Conservation (phyloP, 2,329 filamentous ascomycete genomes). For the Aspergillus fischeri region DNA sequence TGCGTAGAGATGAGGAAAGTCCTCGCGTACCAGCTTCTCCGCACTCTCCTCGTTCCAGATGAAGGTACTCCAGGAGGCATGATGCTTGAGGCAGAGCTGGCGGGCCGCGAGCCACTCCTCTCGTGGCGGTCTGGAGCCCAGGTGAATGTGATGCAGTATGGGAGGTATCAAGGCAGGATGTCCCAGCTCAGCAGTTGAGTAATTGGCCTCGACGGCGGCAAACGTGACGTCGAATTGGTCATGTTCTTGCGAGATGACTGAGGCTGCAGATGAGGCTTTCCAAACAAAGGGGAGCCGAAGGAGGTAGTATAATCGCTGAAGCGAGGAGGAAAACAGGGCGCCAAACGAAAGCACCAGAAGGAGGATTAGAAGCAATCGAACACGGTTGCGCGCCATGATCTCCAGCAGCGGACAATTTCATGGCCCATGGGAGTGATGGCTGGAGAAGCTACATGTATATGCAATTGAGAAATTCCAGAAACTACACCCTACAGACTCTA, state of each 20-base stretch:
- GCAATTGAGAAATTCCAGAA: no score
- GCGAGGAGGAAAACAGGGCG: background rate
- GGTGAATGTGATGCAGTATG: conserved; percentile 6
- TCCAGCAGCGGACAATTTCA: background rate
- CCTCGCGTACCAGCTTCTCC: conserved; percentile 9
- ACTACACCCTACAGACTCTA: no score
- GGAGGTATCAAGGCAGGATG: background rate
- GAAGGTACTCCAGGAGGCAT: conserved; percentile 11
- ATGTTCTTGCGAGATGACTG: background rate
- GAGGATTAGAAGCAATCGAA: background rate
- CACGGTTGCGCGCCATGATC: background rate
- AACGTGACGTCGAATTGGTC: background rate
- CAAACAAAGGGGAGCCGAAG: background rate
- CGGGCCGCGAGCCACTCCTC: conserved; percentile 16
- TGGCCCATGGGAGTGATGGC: background rate
- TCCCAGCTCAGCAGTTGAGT: background rate
- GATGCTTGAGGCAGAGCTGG: conserved; percentile 12
- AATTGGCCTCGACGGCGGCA: background rate
- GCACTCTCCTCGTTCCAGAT: conserved; percentile 15
- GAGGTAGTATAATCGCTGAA: background rate
- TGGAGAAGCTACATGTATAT: no score
- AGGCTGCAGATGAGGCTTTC: background rate
- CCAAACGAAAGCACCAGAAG: background rate
- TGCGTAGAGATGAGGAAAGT: conserved; percentile 13
- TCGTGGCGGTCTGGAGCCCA: conserved; percentile 9